Evolutionary conservation across 805 yeast species (phyloP).

Genomic region (Huiozyma sinensis): DNA sequence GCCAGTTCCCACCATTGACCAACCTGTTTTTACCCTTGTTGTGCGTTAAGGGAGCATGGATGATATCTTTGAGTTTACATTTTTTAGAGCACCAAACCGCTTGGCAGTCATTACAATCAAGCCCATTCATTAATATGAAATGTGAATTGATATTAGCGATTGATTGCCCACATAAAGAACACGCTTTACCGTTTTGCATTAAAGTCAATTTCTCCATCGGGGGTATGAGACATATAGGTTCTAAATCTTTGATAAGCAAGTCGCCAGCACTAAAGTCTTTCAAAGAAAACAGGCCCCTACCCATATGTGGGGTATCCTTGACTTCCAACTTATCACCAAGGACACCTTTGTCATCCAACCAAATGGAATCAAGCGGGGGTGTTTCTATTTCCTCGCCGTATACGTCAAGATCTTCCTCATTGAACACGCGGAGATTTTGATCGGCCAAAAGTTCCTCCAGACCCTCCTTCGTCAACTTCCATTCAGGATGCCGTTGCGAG

Average conservation of each 20-base stretch:
- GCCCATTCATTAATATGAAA: conserved; percentile 32
- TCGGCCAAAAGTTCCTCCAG: conserved; percentile 43
- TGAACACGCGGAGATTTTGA: conserved; percentile 41
- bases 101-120: conserved; percentile 54
- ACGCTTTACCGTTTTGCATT: conserved; percentile 52
- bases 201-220: conserved; percentile 55
- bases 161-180: conserved; percentile 60
- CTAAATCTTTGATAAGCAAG: conserved; percentile 49
- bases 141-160: conserved; percentile 26
- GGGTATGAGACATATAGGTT: conserved; percentile 51
- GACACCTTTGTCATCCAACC: not conserved
- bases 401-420: conserved; percentile 37
- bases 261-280: conserved; percentile 38
- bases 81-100: conserved; percentile 60
- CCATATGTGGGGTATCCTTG: conserved; percentile 1
- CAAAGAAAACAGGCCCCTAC: conserved; percentile 37
- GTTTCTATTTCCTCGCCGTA: conserved; percentile 34
- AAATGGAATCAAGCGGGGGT: not conserved
- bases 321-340: not conserved
- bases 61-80: conserved; percentile 45
- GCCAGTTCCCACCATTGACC: conserved; percentile 42
- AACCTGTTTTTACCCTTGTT: conserved; percentile 26
- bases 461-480: conserved; percentile 55
- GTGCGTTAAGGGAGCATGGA: conserved; percentile 53
- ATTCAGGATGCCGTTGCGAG: conserved; percentile 41